Conservation (phyloP, 139 green algal genomes). For the Coccomyxa sp. region DNA sequence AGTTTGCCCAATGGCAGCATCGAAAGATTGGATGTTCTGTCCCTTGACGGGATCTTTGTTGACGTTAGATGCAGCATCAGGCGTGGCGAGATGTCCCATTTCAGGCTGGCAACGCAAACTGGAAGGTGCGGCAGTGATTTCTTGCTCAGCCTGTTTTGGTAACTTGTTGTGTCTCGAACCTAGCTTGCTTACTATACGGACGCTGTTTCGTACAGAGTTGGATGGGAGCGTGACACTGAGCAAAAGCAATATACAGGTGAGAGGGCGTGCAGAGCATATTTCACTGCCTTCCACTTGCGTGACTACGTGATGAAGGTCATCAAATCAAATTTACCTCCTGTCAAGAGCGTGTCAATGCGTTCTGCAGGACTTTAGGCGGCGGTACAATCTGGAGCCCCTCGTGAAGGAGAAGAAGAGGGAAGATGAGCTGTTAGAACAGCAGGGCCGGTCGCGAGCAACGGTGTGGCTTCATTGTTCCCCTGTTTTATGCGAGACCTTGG, state of each 20-base stretch:
- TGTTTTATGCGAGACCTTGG: neutral
- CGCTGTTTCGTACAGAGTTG: conserved; percentile 20
- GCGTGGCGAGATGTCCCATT: conserved; percentile 12
- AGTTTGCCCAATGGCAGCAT: neutral
- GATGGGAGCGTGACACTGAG: conserved; percentile 12
- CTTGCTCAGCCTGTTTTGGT: neutral
- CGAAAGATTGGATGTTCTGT: conserved; percentile 44
- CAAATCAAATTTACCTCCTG: neutral
- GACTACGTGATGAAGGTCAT: neutral
- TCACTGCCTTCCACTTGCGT: neutral
- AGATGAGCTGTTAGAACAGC: conserved; percentile 39
- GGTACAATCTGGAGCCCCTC: conserved; percentile 69
- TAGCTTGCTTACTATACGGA: neutral
- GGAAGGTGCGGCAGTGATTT: neutral
- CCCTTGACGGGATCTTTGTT: conserved; percentile 35
- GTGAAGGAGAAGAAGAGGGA: conserved; percentile 53
- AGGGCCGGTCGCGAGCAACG: conserved; percentile 38
- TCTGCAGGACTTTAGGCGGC: conserved; percentile 55
- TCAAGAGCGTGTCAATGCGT: neutral
- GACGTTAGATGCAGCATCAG: conserved; percentile 18
- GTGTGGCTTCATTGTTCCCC: conserved; percentile 21
- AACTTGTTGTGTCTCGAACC: neutral
- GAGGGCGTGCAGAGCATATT: neutral
- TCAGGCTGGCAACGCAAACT: neutral
- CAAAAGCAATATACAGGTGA: conserved; percentile 33